Evolutionary conservation across 129 eudicot genomes (phyloP), one percentile per base, ranked within the genome.

Genomic region (Artemisia annua): DNA sequence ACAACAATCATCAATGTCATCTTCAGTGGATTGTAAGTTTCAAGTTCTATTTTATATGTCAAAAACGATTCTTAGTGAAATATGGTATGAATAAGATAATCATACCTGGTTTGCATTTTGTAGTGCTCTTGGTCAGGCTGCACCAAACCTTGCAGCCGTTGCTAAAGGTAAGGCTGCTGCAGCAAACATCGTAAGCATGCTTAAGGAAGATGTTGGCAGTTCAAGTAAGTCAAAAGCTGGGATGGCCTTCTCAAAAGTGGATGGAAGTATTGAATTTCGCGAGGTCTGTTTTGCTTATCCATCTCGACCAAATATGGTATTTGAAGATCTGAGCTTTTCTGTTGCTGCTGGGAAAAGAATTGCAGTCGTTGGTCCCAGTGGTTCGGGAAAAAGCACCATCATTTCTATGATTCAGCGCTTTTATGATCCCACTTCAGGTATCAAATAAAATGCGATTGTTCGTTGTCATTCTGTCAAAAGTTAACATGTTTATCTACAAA

Each of bases 71-170:
- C 4, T 2, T 2, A 8, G 7, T 56, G 18, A 57, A 58, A 48
- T 62, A 43, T 73, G 60, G 75, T 44, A 66, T 63, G 69, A 75
- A 66, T 1, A 61, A 49, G 70, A 63, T 39, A 39, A 39, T 7
- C 11, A 64, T 4, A 12, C 53, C 8, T 66, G 22, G 39, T 52
- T 39, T 39, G 46, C 46, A 39, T 39, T 77, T 19, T 84, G 78
- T 62, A 89, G 96, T 82, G 96, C 91, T 71, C 91, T 89, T 48
- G 96, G 96, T 55, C 96, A 89, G 70, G 96, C 96, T 74, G 91
- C 89, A 75, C 96, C 96, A 30, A 89, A 84, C 67, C 89, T 89
- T 63, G 89, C 91, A 13, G 85, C 89, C 83, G 81, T 89, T 59
- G 86, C 87, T 50, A 89, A 86, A 84, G 96, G 89, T 17, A 79